Base-by-base conservation (phyloP, 306 rosid species). In the Chamaecrista fasciculata region DNA sequence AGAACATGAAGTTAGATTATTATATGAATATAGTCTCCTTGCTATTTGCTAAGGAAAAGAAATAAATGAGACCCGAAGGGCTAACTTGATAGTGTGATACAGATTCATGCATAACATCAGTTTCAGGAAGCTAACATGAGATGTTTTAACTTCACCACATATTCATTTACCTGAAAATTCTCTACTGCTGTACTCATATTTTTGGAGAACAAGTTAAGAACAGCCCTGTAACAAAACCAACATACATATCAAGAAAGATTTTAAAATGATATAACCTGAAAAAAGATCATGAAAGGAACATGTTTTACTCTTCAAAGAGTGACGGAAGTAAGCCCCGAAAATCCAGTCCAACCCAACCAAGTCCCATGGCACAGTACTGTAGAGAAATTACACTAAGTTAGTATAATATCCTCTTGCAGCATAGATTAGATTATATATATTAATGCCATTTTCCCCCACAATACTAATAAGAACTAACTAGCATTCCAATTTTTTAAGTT, bases 341-440 rank as follows among this genome's bases (percentile, higher is more conserved):
- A 81, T 95, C 99, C 55, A 95, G 83, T 69, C 99, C 99, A 74
- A 95, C 99, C 99, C 99, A 91, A 77, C 99, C 99, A 83, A 95
- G 97, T 68, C 99, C 99, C 96, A 91, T 87, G 29, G 99, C 96
- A 85, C 99, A 95, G 71, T 91, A 95, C 99, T 95, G 96, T 31
- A 52, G 76, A 67, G 84, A 43, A 72, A 46, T 20, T 74, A 52
- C 67, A 59, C 23, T 69, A 64, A 21, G 69, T 77, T 18, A 79
- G 72, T 67, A 72, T 34, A 48, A 79, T 42, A 66, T 71, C 57
- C 40, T 62, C 47, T 21, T 53, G 59, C 48, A 75, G 69, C 43
- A 16, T 24, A 55, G 59, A 52, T 62, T 47, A 18, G 14, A 34
- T 21, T 21, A 31, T 15, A 21, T 26, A 11, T 19, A 16, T 31